Evolutionary conservation across 257 asterid genomes (phyloP), one percentile per base, ranked within the genome.

Genomic region (Cruciata laevipes): DNA sequence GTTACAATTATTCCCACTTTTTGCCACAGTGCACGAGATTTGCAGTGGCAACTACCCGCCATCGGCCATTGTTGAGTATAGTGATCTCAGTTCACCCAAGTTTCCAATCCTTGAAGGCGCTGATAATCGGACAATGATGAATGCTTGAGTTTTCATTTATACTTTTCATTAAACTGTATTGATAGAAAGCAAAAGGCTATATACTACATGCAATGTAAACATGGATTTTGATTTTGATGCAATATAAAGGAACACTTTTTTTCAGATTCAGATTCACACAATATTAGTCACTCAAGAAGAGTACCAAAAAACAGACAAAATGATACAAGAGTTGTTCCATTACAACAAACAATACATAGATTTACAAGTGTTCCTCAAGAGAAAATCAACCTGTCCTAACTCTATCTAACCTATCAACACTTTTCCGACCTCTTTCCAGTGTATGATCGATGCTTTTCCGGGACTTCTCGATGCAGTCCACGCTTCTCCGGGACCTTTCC

Each of bases 401-500:
- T 73, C 93, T 83, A 65, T 89, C 95, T 72, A 88, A 74, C 76
- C 84, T 70, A 80, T 89, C 96, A 30, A 90, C 88, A 65, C 97
- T 90, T 83, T 86, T 87, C 72, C 97, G 83, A 4, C 82, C 91
- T 73, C 89, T 79, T 66, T 87, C 97, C 20, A 84, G 57, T 65
- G 81, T 91, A 79, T 79, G 90, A 47, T 91, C 97, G 0, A 87
- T 71, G 66, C 83, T 90, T 61, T 79, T 90, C 81, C 97, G 73
- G 0, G 96, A 83, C 63, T 88, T 91, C 11, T 88, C 97, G 20
- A 84, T 80, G 83, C 91, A 79, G 68, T 87, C 97, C 7, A 88
- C 86, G 65, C 96, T 91, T 63, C 97, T 88, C 76, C 97, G 85
- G 38, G 97, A 86, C 74, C 95, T 83, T 49, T 91, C 97, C 78